Base-by-base conservation (phyloP, 129 eudicot species). In the Centella asiatica region DNA sequence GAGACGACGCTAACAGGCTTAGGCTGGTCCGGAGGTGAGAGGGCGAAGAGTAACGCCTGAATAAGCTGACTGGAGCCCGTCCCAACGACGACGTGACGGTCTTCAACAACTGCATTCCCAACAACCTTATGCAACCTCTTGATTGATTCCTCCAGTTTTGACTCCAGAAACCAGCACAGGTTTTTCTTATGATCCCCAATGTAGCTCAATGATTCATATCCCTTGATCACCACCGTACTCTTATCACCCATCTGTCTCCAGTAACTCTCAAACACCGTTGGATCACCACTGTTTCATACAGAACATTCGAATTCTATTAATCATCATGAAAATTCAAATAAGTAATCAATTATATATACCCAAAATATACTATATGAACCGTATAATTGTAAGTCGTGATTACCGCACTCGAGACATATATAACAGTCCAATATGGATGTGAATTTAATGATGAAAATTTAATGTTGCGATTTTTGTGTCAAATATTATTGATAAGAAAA, bases 31-130 rank as follows among this genome's bases (percentile, higher is more conserved):
- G 37, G 67, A 18, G 87, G 57, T 2, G 82, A 47, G 27, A 86
- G 60, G 37, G 95, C 95, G 40, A 49, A 82, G 6, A 90, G 74
- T 29, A 69, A 81, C 0, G 92, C 93, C 27, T 77, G 80, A 36
- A 90, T 51, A 0, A 90, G 83, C 71, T 90, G 97, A 71, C 94
- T 86, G 27, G 97, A 90, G 10, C 97, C 97, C 0, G 86, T 90
- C 47, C 97, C 97, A 8, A 82, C 95, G 23, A 90, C 71, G 0
- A 90, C 70, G 26, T 69, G 61, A 25, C 77, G 72, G 22, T 74
- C 89, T 19, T 86, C 87, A 1, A 72, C 78, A 27, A 57, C 75
- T 1, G 95, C 97, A 32, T 90, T 90, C 39, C 89, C 93, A 0
- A 83, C 97, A 5, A 62, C 66, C 3, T 68, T 62, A 73, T 90